phyloP scores from a whole-genome alignment of 345 rosid species.

The Citrus reticulata region DNA sequence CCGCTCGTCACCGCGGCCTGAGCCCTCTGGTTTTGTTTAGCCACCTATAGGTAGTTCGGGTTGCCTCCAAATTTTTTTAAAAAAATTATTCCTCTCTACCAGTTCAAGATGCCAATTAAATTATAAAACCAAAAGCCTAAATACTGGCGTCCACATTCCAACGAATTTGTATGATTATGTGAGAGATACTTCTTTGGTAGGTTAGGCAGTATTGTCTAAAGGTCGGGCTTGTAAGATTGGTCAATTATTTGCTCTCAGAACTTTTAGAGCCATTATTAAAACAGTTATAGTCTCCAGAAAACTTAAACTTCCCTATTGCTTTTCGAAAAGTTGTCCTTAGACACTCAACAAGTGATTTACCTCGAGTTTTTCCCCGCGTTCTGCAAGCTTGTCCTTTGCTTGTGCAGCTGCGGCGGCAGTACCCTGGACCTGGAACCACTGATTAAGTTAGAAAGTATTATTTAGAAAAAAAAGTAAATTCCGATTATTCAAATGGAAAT shows the following conservation, averaged over 20 bases:
- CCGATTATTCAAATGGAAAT: conserved; percentile 7
- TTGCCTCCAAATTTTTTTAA: neutral
- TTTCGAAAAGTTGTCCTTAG: neutral
- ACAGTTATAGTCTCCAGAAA: neutral
- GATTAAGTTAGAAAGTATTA: conserved; percentile 18
- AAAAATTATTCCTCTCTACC: neutral
- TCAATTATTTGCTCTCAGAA: neutral
- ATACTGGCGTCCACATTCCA: neutral
- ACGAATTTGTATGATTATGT: neutral
- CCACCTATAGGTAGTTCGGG: neutral
- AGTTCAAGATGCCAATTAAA: neutral
- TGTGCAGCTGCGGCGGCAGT: conserved; percentile 65
- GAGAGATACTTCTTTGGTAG: neutral
- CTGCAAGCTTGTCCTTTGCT: conserved; percentile 70
- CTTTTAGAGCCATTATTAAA: neutral
- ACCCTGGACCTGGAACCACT: conserved; percentile 61
- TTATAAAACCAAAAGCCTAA: neutral
- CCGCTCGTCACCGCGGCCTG: neutral
- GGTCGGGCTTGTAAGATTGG: too few species aligned
- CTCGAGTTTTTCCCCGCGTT: conserved; percentile 82
- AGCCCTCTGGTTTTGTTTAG: neutral
- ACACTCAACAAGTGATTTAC: conserved; percentile 22
- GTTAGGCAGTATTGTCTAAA: neutral
- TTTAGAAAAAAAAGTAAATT: neutral
- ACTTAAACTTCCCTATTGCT: neutral